These are phyloP conservation scores for Trichoderma gamsii DNA, from an alignment of 495 filamentous ascomycete species.

Conservation along the genomic window DNA sequence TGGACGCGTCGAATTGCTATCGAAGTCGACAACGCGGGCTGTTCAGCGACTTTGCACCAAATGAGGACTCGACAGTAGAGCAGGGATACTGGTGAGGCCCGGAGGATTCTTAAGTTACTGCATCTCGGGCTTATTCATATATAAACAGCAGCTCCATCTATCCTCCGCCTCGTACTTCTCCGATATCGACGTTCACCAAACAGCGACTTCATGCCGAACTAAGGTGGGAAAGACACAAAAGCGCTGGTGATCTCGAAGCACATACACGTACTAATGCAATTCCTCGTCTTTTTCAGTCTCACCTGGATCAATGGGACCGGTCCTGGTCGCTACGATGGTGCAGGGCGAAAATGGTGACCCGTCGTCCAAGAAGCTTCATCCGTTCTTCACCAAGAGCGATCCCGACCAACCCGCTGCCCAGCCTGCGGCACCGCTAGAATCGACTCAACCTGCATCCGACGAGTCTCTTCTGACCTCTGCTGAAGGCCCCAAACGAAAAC, in stretches of 20 bases:
- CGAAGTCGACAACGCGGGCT: not conserved
- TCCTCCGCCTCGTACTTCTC: not conserved
- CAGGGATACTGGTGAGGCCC: not conserved
- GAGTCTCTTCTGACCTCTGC: slow-evolving; percentile 14
- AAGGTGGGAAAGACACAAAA: not conserved
- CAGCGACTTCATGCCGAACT: not conserved
- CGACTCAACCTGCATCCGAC: slow-evolving; percentile 4
- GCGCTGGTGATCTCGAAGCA: not conserved
- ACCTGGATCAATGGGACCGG: slow-evolving; percentile 17
- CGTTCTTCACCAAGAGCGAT: slow-evolving; percentile 34
- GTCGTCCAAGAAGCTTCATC: slow-evolving; percentile 31
- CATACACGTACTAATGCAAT: not conserved
- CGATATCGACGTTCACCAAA: not conserved
- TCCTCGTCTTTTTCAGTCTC: not conserved
- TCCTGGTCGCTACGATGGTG: slow-evolving; percentile 20
- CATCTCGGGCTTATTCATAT: not conserved
- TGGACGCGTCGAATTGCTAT: slow-evolving; percentile 3
- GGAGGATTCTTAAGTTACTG: not conserved
- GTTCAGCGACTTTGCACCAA: not conserved
- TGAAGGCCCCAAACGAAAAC: slow-evolving; percentile 23
- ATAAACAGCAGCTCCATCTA: not conserved
- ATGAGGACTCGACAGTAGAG: not conserved
- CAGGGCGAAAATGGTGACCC: slow-evolving; percentile 17
- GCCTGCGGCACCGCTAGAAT: slow-evolving; percentile 22
- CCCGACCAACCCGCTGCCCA: slow-evolving; percentile 22